Percentiles rank a stretch among this genome's conserved stretches.
These are phyloP conservation scores for Aspergillus awamori DNA, from an alignment of 2,329 filamentous ascomycete genomes.

Conservation along the genomic window DNA sequence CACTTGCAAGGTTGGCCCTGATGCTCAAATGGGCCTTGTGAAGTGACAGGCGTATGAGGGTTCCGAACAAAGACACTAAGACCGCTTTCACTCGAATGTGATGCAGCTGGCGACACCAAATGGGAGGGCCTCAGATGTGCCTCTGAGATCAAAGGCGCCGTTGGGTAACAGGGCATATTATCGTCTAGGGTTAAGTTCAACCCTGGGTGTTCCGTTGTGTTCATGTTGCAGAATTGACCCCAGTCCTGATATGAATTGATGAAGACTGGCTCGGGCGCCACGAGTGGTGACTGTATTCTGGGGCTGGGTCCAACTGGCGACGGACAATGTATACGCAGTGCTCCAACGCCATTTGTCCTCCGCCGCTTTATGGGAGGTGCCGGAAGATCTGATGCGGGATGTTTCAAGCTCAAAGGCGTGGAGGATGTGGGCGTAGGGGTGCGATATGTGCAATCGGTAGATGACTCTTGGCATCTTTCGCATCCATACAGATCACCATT, in stretches of 20 bases:
- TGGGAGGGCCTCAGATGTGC: neutral
- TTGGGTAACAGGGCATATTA: neutral
- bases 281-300: neutral
- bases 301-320: neutral
- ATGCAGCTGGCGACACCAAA: neutral
- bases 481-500: constrained; percentile 7
- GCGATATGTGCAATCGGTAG: constrained; percentile 1
- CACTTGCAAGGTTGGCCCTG: neutral
- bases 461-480: constrained; percentile 1
- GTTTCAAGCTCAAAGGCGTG: neutral
- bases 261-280: neutral
- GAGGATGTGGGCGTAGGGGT: neutral
- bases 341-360: neutral
- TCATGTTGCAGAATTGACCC: neutral
- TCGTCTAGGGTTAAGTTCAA: neutral
- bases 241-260: neutral
- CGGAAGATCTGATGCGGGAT: neutral
- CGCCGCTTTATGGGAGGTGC: neutral
- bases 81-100: neutral
- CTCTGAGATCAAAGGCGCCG: neutral
- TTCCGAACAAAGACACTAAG: neutral
- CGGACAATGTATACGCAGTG: neutral
- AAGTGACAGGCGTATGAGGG: neutral
- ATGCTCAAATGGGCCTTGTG: neutral
- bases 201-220: neutral